phyloP scores from a whole-genome alignment of 192 early-diverging fungal genomes.

The Umbelopsis isabellina region DNA sequence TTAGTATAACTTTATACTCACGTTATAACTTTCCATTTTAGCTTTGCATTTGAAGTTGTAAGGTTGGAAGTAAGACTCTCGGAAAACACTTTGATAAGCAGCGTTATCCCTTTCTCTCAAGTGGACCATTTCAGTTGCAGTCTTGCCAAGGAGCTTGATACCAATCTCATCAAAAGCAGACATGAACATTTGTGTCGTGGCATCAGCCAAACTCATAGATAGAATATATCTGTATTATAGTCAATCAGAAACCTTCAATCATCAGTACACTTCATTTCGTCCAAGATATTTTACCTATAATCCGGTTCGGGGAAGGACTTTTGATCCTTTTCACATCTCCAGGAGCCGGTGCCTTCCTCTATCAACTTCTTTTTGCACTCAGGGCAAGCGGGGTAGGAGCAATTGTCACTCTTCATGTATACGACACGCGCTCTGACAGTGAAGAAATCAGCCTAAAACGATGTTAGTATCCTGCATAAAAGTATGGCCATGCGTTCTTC shows the following conservation, averaged over 20 bases:
- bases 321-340: conserved; percentile 94
- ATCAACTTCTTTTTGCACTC: conserved; percentile 91
- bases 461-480: background rate
- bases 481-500: background rate
- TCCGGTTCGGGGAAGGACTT: conserved; percentile 67
- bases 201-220: conserved; percentile 69
- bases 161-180: conserved; percentile 88
- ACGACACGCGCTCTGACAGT: conserved; percentile 68
- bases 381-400: conserved; percentile 88
- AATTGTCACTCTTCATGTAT: conserved; percentile 72
- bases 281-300: conserved; percentile 52
- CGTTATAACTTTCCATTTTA: conserved; percentile 84
- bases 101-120: conserved; percentile 47
- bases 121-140: conserved; percentile 70
- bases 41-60: conserved; percentile 78
- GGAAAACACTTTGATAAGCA: conserved; percentile 47
- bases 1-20: conserved; percentile 35
- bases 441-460: conserved; percentile 72
- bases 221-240: conserved; percentile 65
- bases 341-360: conserved; percentile 60
- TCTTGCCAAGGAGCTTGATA: conserved; percentile 62
- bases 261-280: background rate
- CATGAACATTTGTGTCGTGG: conserved; percentile 81
- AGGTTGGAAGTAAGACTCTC: conserved; percentile 65
- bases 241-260: background rate